phyloP scores from a whole-genome alignment of 306 rosid species.

The Quercus ilex region DNA sequence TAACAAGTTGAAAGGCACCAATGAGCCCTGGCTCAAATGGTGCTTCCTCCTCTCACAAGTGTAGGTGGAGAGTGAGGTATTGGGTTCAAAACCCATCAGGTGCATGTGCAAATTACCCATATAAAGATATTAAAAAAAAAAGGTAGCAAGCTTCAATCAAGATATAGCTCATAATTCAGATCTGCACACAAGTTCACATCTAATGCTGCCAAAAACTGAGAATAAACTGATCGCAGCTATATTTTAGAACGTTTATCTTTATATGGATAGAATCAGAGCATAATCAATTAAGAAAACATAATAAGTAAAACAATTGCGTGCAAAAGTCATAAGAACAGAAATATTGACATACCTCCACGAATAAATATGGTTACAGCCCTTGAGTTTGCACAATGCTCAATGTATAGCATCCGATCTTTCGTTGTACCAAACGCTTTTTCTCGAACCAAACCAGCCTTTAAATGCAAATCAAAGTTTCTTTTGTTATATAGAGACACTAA shows the following conservation, averaged over 20 bases:
- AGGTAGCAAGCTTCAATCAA: background rate
- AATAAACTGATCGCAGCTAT: background rate
- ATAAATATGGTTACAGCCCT: slow-evolving; percentile 87
- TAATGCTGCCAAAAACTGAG: background rate
- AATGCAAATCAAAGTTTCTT: background rate
- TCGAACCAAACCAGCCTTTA: slow-evolving; percentile 90
- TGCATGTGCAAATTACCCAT: too few relatives aligned
- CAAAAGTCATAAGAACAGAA: background rate
- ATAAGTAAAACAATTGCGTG: background rate
- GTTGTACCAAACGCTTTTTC: slow-evolving; percentile 96
- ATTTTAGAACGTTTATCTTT: background rate
- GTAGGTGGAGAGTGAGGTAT: too few relatives aligned
- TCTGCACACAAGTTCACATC: background rate
- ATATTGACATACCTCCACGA: slow-evolving; percentile 71
- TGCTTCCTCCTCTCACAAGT: too few relatives aligned
- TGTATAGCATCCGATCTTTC: slow-evolving; percentile 92
- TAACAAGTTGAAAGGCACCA: background rate
- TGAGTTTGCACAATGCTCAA: slow-evolving; percentile 98
- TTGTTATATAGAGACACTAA: background rate
- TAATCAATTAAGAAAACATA: background rate
- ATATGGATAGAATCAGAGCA: background rate
- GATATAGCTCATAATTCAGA: background rate
- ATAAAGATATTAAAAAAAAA: background rate
- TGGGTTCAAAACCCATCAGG: too few relatives aligned
- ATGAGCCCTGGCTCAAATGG: too few relatives aligned